Evolutionary conservation across 257 asterid genomes (phyloP), one percentile per base, ranked within the genome.

Genomic region (Primulina tabacum): DNA sequence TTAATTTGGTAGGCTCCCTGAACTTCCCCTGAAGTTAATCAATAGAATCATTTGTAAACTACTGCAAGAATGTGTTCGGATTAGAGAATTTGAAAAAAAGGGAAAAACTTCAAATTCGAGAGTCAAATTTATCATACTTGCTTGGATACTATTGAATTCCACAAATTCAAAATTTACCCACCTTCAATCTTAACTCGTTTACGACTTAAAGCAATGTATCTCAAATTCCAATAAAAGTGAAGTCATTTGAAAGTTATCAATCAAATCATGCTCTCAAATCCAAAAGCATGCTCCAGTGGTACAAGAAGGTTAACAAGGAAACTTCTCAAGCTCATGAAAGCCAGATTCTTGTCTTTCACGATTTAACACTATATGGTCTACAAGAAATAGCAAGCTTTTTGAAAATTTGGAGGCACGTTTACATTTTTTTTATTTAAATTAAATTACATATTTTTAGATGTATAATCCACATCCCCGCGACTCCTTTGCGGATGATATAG

Each of bases 1-100:
- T 94, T 94, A 61, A 94, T 94, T 82, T 87, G 95, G 85, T 94
- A 94, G 60, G 90, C 92, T 76, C 99, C 99, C 80, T 80, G 91
- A 77, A 94, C 76, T 85, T 94, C 99, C 67, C 95, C 99, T 94
- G 88, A 60, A 76, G 29, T 77, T 34, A 64, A 63, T 50, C 7
- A 21, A 70, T 47, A 47, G 38, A 73, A 74, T 37, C 24, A 75
- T 68, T 58, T 61, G 57, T 34, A n/a, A 21, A 68, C 60, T 62
- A 56, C 37, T 69, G 59, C 1, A 9, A 28, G 35, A 20, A 24
- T 30, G 32, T 57, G 58, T 43, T 28, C n/a, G 18, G 18, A 47
- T 47, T 47, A 47, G 55, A 47, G 18, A 47, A 60, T 40, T 56
- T 21, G 21, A 6, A 29, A 21, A 43, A 63, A 32, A 11, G 63